Conservation (phyloP, 106 monocot genomes). For the Allium fistulosum region DNA sequence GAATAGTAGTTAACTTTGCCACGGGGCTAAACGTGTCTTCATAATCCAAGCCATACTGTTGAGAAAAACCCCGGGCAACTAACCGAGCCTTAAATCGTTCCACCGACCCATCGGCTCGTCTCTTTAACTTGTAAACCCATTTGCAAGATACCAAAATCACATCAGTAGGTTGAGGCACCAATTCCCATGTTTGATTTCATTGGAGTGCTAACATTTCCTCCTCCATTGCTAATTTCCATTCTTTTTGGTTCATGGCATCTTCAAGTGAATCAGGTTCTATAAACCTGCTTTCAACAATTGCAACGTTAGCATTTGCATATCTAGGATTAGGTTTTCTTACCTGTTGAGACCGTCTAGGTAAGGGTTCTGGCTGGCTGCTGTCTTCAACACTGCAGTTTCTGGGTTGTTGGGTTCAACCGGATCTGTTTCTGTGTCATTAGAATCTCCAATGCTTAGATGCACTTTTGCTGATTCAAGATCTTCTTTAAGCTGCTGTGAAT, state of each 20-base stretch:
- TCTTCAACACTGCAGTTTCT: too few species aligned
- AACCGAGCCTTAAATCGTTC: background rate
- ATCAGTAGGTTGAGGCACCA: background rate
- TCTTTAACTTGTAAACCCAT: background rate
- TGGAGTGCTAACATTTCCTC: background rate
- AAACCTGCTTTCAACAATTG: background rate
- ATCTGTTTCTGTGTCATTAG: background rate
- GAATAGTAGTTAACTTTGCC: background rate
- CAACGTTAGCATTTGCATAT: background rate
- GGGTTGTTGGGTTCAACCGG: background rate
- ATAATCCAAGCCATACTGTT: background rate
- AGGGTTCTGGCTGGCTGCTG: background rate
- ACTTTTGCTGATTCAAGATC: background rate
- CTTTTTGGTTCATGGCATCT: background rate
- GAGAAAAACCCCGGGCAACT: background rate
- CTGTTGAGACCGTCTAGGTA: background rate
- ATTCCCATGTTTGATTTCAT: background rate
- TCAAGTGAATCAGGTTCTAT: background rate
- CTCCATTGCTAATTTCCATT: constrained; percentile 11
- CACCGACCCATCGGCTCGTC: background rate
- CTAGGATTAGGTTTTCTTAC: background rate
- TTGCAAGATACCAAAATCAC: background rate
- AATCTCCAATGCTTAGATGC: background rate
- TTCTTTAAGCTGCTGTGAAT: background rate
- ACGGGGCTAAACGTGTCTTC: constrained; percentile 1